A percentile compares a stretch with the other conserved stretches of the same genome.
Evolutionary conservation across 306 rosid species (phyloP).

Genomic region (Vigna reflexopilosa): DNA sequence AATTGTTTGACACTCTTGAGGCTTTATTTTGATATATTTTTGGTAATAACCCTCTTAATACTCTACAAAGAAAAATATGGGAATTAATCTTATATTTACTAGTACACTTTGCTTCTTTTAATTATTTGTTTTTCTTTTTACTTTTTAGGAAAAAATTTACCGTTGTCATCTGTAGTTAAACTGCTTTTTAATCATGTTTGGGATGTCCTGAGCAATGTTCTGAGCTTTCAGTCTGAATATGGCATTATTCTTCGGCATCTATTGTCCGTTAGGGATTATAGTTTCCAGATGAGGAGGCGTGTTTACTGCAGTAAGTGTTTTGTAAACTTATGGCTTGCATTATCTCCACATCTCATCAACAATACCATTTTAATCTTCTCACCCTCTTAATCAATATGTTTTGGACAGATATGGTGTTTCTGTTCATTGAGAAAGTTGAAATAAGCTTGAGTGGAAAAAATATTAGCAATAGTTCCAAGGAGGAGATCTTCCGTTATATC

Average conservation of each 20-base stretch:
- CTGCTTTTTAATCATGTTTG: slow-evolving; percentile 75
- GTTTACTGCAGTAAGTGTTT: slow-evolving; percentile 72
- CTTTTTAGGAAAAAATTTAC: slow-evolving; percentile 61
- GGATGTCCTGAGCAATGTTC: slow-evolving; percentile 78
- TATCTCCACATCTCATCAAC: slow-evolving; percentile 36
- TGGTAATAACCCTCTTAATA: not conserved
- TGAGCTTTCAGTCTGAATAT: slow-evolving; percentile 87
- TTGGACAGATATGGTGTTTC: slow-evolving; percentile 66
- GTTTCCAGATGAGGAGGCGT: slow-evolving; percentile 83
- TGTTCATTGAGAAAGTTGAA: slow-evolving; percentile 74
- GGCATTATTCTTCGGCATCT: slow-evolving; percentile 81
- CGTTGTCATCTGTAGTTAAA: slow-evolving; percentile 71
- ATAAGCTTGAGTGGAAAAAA: slow-evolving; percentile 63
- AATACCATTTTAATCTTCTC: slow-evolving; percentile 32
- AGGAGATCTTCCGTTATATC: slow-evolving; percentile 85
- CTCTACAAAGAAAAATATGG: slow-evolving; percentile 3
- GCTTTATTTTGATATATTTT: slow-evolving; percentile 10
- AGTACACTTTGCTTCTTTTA: slow-evolving; percentile 18
- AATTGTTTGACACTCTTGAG: not conserved
- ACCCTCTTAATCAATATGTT: slow-evolving; percentile 38
- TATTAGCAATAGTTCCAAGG: slow-evolving; percentile 67
- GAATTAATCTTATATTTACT: slow-evolving; percentile 22
- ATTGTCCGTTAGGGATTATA: slow-evolving; percentile 73
- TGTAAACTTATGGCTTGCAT: slow-evolving; percentile 27
- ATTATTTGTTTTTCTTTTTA: slow-evolving; percentile 23